Conservation (phyloP, 257 asterid species). For the Gentiana dahurica region DNA sequence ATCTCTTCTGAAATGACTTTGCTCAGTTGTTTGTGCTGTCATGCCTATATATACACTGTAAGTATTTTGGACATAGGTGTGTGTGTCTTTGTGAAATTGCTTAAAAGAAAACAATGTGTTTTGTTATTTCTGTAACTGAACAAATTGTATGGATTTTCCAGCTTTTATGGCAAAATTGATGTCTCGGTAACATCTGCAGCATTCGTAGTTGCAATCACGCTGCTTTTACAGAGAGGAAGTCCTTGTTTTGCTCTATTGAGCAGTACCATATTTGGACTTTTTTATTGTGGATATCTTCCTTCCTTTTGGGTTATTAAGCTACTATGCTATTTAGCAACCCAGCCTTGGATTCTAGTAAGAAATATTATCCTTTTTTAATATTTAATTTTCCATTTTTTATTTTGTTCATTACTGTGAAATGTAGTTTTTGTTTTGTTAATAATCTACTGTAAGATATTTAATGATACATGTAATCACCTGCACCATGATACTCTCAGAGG, state of each 20-base stretch:
- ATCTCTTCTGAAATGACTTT: conserved; percentile 86
- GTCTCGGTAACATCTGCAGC: conserved; percentile 92
- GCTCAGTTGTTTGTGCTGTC: conserved; percentile 66
- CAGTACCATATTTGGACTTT: conserved; percentile 91
- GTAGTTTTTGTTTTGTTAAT: too few species aligned
- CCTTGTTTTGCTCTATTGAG: conserved; percentile 95
- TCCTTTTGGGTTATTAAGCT: conserved; percentile 97
- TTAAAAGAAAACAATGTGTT: too few species aligned
- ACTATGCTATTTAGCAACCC: conserved; percentile 85
- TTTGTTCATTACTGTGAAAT: too few species aligned
- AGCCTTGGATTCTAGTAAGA: conserved; percentile 72
- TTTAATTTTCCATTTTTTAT: not conserved
- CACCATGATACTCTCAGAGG: too few species aligned
- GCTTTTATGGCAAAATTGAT: conserved; percentile 86
- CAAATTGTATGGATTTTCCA: conserved; percentile 13
- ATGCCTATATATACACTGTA: conserved; percentile 94
- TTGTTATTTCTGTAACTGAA: too few species aligned
- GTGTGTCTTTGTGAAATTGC: too few species aligned
- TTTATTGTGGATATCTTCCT: conserved; percentile 96
- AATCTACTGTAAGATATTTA: too few species aligned
- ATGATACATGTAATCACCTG: too few species aligned
- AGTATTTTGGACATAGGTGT: conserved; percentile 23
- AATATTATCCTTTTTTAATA: not conserved
- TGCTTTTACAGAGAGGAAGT: conserved; percentile 73
- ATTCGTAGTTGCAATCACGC: conserved; percentile 61